phyloP scores from a whole-genome alignment of 2,329 filamentous ascomycete species.

The Alternaria novae-zelandiae region DNA sequence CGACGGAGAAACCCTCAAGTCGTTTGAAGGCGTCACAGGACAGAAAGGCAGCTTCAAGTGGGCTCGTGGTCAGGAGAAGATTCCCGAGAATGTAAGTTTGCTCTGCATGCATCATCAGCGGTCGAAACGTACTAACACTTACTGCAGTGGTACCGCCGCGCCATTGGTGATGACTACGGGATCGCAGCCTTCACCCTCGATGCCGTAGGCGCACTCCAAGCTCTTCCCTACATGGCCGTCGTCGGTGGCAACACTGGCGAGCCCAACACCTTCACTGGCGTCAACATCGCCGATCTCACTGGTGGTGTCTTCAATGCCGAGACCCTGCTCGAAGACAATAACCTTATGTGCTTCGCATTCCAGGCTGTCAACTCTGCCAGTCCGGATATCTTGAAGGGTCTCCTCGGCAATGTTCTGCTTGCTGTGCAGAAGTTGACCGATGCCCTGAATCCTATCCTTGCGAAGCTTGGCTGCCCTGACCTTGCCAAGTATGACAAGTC shows the following conservation, averaged over 20 bases:
- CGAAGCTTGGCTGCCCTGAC: constrained; percentile 19
- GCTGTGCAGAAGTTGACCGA: constrained; percentile 22
- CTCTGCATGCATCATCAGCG: background rate
- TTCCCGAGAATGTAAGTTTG: constrained; percentile 28
- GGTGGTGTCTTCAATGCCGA: constrained; percentile 23
- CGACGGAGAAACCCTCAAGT: constrained; percentile 23
- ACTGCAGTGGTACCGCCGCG: constrained; percentile 14
- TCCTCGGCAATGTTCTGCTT: constrained; percentile 20
- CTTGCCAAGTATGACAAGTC: constrained; percentile 20
- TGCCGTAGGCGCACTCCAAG: constrained; percentile 18
- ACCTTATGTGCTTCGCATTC: constrained; percentile 23
- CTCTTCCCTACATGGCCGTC: constrained; percentile 14
- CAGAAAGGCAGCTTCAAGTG: constrained; percentile 25
- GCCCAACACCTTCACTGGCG: constrained; percentile 23
- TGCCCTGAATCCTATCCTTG: constrained; percentile 19
- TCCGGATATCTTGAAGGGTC: constrained; percentile 20
- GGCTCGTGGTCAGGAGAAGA: constrained; percentile 24
- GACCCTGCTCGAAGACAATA: constrained; percentile 23
- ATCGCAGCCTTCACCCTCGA: background rate
- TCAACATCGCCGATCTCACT: constrained; percentile 24
- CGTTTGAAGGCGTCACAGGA: constrained; percentile 26
- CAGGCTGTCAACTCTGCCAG: constrained; percentile 19
- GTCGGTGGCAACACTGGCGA: constrained; percentile 30
- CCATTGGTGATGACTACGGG: constrained; percentile 18
- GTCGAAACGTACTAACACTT: constrained; percentile 9